Conservation (phyloP, 805 yeast species). For the Tanozyma kutaoensis region DNA sequence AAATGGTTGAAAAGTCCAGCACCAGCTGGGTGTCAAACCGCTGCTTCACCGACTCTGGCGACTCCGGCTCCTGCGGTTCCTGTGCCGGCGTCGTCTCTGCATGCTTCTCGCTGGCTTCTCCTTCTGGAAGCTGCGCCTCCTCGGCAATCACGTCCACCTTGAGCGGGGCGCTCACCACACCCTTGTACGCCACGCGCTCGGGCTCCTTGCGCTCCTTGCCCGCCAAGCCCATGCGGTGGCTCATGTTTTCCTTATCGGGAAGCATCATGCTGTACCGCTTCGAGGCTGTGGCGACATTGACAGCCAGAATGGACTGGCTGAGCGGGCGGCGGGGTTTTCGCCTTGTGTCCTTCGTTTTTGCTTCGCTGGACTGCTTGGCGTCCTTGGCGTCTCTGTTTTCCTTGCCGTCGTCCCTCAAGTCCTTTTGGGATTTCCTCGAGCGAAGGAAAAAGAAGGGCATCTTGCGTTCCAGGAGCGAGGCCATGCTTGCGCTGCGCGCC, state of each 20-base stretch:
- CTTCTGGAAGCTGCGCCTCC: neutral
- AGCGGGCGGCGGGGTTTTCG: conserved; percentile 1
- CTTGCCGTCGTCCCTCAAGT: neutral
- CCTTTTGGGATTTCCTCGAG: neutral
- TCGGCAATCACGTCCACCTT: neutral
- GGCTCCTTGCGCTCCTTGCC: neutral
- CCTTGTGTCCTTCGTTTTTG: too few species aligned
- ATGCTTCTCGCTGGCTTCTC: neutral
- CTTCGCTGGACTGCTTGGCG: too few species aligned
- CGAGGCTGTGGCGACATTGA: neutral
- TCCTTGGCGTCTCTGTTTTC: too few species aligned
- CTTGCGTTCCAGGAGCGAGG: neutral
- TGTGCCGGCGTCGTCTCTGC: conserved; percentile 1
- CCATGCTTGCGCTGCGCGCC: conserved; percentile 1
- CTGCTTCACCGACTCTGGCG: too few species aligned
- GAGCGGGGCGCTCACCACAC: neutral
- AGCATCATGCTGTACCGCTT: conserved; percentile 1
- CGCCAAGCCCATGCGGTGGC: neutral
- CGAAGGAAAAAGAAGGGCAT: conserved; percentile 1
- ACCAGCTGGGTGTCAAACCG: too few species aligned
- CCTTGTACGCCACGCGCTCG: neutral
- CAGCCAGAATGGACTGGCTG: neutral
- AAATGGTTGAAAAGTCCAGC: too few species aligned
- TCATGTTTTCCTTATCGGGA: neutral
- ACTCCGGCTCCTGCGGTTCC: conserved; percentile 2